Base-by-base conservation (phyloP, 352 stramenopile species). In the Phytophthora vignae region DNA sequence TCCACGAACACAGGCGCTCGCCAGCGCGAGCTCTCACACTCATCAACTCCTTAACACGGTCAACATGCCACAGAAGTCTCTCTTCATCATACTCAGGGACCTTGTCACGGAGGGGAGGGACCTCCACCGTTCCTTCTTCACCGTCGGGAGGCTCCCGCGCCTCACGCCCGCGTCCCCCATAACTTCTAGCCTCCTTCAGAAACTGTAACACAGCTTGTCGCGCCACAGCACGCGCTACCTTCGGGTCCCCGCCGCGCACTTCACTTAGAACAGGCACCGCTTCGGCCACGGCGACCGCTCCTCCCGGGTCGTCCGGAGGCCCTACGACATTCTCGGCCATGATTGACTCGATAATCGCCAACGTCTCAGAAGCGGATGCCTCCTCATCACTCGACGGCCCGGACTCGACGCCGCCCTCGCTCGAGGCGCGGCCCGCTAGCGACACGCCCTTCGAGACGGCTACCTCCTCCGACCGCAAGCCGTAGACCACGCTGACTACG, bases 31-130 rank as follows among this genome's bases (percentile, higher is more conserved):
- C 9, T 3, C 1, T 40, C 33, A 40, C 33, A 1, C 8, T 40
- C 33, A 40, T 40, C 33, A 40, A 17, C 12, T 48, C 19, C 10
- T 36, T 15, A 0, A 38, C 44, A 8, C 22, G 29, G 8, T 48
- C 42, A 2, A n/a, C n/a, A n/a, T n/a, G n/a, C n/a, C n/a, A n/a
- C n/a, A n/a, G n/a, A n/a, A n/a, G n/a, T n/a, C n/a, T n/a, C n/a
- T n/a, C n/a, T n/a, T n/a, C n/a, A n/a, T n/a, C n/a, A n/a, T n/a
- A n/a, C n/a, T n/a, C n/a, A 2, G 25, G 44, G n/a, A 33, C 29
- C 29, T 56, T 44, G 27, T 64, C 58, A 17, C 44, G 58, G 10
- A 50, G 44, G 7, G 25, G 58, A 3, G 44, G 46, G 2, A 55
- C 7, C 25, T 6, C 44, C 33, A 40, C 33, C 33, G 33, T 14